Evolutionary conservation across 2,329 filamentous ascomycete species (phyloP).

Genomic region (Sclerotinia spermophila): DNA sequence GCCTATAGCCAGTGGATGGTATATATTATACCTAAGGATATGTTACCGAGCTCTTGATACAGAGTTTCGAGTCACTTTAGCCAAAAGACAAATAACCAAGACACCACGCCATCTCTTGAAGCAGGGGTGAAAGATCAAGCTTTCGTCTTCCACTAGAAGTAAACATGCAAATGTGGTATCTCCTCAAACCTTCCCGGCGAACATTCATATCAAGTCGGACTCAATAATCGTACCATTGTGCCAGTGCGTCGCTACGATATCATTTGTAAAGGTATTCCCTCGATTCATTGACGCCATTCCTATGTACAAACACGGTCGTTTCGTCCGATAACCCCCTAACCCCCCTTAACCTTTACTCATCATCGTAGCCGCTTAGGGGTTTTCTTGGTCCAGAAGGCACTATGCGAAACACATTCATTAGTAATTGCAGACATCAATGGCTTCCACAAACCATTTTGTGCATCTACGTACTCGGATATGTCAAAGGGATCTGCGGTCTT

Average conservation of each 20-base stretch:
- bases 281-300: constrained; percentile 14
- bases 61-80: background rate
- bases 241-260: background rate
- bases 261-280: constrained; percentile 14
- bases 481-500: constrained; percentile 71
- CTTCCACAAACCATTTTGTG: background rate
- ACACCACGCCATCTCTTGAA: background rate
- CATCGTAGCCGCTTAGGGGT: constrained; percentile 57
- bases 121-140: background rate
- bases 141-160: background rate
- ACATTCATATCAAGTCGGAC: background rate
- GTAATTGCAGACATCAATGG: constrained; percentile 13
- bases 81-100: background rate
- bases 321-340: background rate
- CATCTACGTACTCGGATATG: constrained; percentile 78
- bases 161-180: background rate
- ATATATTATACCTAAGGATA: background rate
- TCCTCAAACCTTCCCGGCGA: background rate
- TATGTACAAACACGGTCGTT: constrained; percentile 13
- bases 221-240: background rate
- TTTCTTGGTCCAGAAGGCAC: constrained; percentile 59
- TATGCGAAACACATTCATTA: constrained; percentile 36
- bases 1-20: background rate
- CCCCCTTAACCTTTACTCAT: constrained; percentile 36
- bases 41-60: background rate